Percentiles rank a stretch among this genome's conserved stretches.
Conservation (phyloP, 805 yeast genomes). For the Ogataea kodamae region DNA sequence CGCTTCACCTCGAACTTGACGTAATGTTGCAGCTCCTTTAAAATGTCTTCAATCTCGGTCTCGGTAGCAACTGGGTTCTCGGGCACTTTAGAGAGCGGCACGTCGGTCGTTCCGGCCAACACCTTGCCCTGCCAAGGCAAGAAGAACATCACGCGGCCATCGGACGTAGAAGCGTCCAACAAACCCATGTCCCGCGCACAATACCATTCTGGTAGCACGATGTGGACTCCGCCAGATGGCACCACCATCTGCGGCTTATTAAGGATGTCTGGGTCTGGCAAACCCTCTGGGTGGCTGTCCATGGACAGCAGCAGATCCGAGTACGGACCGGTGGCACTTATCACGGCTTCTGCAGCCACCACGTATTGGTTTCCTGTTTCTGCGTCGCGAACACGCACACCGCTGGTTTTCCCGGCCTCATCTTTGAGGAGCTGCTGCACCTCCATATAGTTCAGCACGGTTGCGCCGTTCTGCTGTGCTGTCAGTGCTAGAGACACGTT, state of each 20-base stretch:
- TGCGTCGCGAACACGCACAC: conserved; percentile 71
- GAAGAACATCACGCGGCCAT: conserved; percentile 95
- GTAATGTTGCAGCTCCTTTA: conserved; percentile 85
- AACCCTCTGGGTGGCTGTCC: conserved; percentile 70
- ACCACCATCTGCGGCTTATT: conserved; percentile 74
- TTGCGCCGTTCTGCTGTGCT: conserved; percentile 85
- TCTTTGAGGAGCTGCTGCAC: conserved; percentile 74
- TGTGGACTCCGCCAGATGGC: conserved; percentile 92
- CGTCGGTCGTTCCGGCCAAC: conserved; percentile 94
- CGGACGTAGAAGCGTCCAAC: conserved; percentile 87
- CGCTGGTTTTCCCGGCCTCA: conserved; percentile 54
- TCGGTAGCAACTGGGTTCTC: conserved; percentile 81
- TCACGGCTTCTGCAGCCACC: conserved; percentile 68
- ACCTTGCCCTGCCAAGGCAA: conserved; percentile 98
- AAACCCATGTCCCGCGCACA: conserved; percentile 86
- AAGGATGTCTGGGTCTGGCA: conserved; percentile 39
- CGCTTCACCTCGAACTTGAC: conserved; percentile 84
- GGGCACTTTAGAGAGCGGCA: conserved; percentile 69
- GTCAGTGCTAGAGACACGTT: conserved; percentile 82
- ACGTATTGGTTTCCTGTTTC: conserved; percentile 62
- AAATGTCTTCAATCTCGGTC: conserved; percentile 82
- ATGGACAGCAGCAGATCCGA: conserved; percentile 80
- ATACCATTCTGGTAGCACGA: conserved; percentile 87
- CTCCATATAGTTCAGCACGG: conserved; percentile 81
- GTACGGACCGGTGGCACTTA: conserved; percentile 94